phyloP scores from a whole-genome alignment of 2,329 filamentous ascomycete species.

The Aureobasidium pullulans region DNA sequence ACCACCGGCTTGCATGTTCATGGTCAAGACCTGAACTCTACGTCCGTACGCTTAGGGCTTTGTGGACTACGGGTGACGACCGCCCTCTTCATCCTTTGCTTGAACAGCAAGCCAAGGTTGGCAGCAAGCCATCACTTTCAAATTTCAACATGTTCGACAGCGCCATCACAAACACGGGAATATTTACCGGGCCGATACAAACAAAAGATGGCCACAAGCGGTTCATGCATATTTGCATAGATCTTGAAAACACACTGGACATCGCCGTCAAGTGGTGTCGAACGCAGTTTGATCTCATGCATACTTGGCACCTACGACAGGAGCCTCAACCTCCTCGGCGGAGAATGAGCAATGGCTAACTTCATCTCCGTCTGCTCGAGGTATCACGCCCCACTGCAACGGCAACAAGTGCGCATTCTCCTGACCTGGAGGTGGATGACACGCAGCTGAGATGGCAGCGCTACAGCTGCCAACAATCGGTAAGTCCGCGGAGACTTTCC shows the following conservation, averaged over 20 bases:
- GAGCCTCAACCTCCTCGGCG: too few relatives aligned
- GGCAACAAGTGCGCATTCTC: background rate
- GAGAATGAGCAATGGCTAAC: too few relatives aligned
- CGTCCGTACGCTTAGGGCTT: background rate
- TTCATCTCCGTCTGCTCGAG: too few relatives aligned
- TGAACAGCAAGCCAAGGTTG: too few relatives aligned
- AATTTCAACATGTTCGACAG: background rate
- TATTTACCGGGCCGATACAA: background rate
- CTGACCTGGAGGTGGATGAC: background rate
- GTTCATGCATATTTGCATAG: too few relatives aligned
- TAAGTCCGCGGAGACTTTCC: background rate
- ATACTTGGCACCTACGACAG: too few relatives aligned
- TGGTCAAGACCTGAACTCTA: background rate
- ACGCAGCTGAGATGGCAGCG: background rate
- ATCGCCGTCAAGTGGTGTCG: too few relatives aligned
- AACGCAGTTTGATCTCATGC: too few relatives aligned
- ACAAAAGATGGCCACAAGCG: background rate
- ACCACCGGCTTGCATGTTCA: background rate
- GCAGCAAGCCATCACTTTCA: background rate
- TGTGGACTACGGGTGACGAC: background rate
- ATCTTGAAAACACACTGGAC: too few relatives aligned
- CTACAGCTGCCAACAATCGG: background rate
- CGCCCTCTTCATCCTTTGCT: background rate
- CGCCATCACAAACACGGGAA: background rate
- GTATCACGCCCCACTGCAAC: background rate